phyloP scores from a whole-genome alignment of 805 yeast genomes.

The Saturnispora diversa region DNA sequence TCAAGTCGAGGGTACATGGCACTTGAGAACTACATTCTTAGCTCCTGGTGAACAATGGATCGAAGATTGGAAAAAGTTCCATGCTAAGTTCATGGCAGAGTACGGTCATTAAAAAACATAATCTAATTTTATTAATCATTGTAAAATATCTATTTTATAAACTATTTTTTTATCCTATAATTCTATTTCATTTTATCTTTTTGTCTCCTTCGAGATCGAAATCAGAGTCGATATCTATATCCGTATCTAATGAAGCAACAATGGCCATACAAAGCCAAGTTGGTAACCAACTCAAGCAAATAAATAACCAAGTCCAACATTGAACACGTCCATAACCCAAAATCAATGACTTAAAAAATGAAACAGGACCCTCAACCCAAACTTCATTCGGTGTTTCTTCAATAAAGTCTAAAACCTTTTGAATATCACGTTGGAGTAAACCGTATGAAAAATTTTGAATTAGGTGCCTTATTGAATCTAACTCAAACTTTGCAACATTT shows the following conservation, averaged over 20 bases:
- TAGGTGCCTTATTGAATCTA: slow-evolving; percentile 26
- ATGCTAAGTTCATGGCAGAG: slow-evolving; percentile 55
- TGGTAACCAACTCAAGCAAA: slow-evolving; percentile 75
- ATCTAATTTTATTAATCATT: not conserved
- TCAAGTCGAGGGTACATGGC: slow-evolving; percentile 82
- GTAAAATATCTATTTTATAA: too few relatives aligned
- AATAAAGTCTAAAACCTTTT: slow-evolving; percentile 14
- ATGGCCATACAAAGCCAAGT: slow-evolving; percentile 48
- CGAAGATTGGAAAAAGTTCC: slow-evolving; percentile 70
- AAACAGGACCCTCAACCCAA: slow-evolving; percentile 29
- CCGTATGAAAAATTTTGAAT: slow-evolving; percentile 24
- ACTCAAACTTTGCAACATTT: slow-evolving; percentile 19
- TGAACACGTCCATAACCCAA: slow-evolving; percentile 61
- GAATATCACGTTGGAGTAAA: slow-evolving; percentile 17
- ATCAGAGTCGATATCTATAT: not conserved
- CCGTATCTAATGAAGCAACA: slow-evolving; percentile 22
- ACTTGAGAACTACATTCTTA: slow-evolving; percentile 90
- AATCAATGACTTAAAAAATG: slow-evolving; percentile 44
- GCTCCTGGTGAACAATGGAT: slow-evolving; percentile 95
- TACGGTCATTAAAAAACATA: slow-evolving; percentile 31
- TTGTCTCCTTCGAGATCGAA: slow-evolving; percentile 11
- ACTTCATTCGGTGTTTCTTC: slow-evolving; percentile 11
- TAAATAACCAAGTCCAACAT: slow-evolving; percentile 79
- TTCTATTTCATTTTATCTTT: slow-evolving; percentile 11
- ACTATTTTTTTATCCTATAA: not conserved